Conservation (phyloP, 495 filamentous ascomycete species). For the Penicillium tannophilum region DNA sequence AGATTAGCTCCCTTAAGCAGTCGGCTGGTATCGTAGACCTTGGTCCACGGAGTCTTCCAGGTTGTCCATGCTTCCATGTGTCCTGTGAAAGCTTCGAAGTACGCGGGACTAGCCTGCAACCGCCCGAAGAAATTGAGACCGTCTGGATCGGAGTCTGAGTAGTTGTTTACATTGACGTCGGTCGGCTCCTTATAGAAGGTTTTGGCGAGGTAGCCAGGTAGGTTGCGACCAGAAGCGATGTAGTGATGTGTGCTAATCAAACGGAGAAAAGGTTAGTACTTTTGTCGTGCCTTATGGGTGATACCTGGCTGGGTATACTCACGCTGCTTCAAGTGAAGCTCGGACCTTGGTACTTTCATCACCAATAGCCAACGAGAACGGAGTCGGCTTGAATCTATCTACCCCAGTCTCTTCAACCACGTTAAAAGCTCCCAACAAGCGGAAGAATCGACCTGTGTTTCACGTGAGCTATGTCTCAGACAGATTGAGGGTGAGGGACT, state of each 20-base stretch:
- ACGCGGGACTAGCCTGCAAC: slow-evolving; percentile 31
- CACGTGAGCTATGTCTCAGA: not conserved
- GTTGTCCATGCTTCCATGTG: slow-evolving; percentile 43
- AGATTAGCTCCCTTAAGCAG: slow-evolving; percentile 24
- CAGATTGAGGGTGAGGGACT: slow-evolving; percentile 1
- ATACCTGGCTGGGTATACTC: slow-evolving; percentile 11
- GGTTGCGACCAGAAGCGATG: slow-evolving; percentile 23
- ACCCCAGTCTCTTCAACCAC: slow-evolving; percentile 38
- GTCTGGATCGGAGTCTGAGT: slow-evolving; percentile 34
- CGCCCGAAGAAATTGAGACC: slow-evolving; percentile 38
- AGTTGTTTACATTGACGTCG: slow-evolving; percentile 33
- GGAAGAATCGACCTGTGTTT: slow-evolving; percentile 39
- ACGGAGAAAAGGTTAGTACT: not conserved
- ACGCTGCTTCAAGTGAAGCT: slow-evolving; percentile 39
- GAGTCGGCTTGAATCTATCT: slow-evolving; percentile 38
- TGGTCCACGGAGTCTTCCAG: slow-evolving; percentile 38
- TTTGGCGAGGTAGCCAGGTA: slow-evolving; percentile 40
- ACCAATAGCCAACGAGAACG: slow-evolving; percentile 40
- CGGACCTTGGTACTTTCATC: slow-evolving; percentile 36
- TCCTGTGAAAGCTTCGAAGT: slow-evolving; percentile 37
- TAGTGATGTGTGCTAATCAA: slow-evolving; percentile 30
- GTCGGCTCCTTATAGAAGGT: slow-evolving; percentile 39
- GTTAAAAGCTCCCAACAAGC: slow-evolving; percentile 41
- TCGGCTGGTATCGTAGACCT: slow-evolving; percentile 32
- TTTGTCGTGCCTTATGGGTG: not conserved